Conservation (phyloP, 257 asterid species). For the Phtheirospermum japonicum region DNA sequence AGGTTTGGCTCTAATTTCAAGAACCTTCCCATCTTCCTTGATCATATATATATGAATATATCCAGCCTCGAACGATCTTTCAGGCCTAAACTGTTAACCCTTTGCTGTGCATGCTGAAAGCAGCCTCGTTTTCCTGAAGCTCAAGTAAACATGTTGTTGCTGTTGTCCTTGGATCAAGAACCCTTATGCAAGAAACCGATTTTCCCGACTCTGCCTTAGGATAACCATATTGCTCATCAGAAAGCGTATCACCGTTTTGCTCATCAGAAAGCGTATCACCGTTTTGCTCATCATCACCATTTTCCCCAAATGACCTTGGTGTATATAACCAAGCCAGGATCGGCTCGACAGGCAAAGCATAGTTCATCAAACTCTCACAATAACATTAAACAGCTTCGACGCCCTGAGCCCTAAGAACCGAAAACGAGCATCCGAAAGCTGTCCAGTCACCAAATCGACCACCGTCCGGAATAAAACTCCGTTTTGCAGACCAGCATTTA, state of each 20-base stretch:
- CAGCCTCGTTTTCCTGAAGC: no score
- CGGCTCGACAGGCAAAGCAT: constrained; percentile 98
- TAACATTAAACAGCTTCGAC: constrained; percentile 81
- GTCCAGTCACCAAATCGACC: constrained; percentile 97
- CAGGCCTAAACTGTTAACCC: constrained; percentile 93
- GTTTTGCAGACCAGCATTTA: constrained; percentile 89
- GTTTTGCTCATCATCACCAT: no score
- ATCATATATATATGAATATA: constrained; percentile 88
- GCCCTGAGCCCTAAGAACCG: constrained; percentile 93
- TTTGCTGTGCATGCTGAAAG: no score
- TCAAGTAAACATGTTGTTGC: no score
- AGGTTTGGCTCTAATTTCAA: no score
- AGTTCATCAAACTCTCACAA: constrained; percentile 83
- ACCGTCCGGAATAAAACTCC: constrained; percentile 95
- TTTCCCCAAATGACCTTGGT: no score
- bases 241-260: no score
- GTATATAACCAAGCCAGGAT: constrained; percentile 99
- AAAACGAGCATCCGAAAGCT: constrained; percentile 97
- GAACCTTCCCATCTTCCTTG: constrained; percentile 90
- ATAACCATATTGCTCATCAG: no score
- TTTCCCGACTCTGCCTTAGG: no score
- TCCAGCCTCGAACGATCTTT: constrained; percentile 79
- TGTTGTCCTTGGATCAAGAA: no score
- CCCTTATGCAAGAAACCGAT: no score
- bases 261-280: no score